Conservation (phyloP, 2,329 filamentous ascomycete species). For the Exophiala xenobiotica region DNA sequence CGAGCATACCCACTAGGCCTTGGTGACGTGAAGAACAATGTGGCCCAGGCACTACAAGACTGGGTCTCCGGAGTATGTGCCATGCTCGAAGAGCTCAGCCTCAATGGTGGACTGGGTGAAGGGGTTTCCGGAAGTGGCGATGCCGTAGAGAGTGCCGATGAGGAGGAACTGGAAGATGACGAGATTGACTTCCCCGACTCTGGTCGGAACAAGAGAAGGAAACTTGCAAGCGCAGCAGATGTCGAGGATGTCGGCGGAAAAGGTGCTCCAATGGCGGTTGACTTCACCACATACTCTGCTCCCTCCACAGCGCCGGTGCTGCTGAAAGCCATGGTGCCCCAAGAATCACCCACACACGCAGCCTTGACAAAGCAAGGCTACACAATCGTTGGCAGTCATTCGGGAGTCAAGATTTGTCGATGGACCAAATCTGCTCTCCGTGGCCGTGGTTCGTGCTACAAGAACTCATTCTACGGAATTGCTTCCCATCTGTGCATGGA, state of each 20-base stretch:
- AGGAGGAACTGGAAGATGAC: conserved; percentile 61
- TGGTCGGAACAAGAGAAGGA: conserved; percentile 44
- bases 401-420: conserved; percentile 94
- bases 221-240: conserved; percentile 62
- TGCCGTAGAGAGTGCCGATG: conserved; percentile 79
- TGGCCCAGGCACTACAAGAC: conserved; percentile 65
- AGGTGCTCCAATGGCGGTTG: conserved; percentile 65
- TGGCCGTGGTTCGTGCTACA: conserved; percentile 93
- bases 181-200: conserved; percentile 46
- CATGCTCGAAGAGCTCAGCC: conserved; percentile 60
- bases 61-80: conserved; percentile 76
- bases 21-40: conserved; percentile 79
- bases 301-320: conserved; percentile 37
- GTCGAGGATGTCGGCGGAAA: conserved; percentile 70
- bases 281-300: conserved; percentile 67
- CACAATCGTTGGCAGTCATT: conserved; percentile 90
- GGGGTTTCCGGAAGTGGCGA: conserved; percentile 78
- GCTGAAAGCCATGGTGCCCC: conserved; percentile 91
- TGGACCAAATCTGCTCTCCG: conserved; percentile 98
- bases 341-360: conserved; percentile 80
- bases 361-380: conserved; percentile 96
- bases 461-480: conserved; percentile 96
- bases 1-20: conserved; percentile 85
- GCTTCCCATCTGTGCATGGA: conserved; percentile 98
- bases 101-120: conserved; percentile 58